These are phyloP conservation scores for Podospora conica DNA, from an alignment of 495 filamentous ascomycete genomes.

Conservation along the genomic window DNA sequence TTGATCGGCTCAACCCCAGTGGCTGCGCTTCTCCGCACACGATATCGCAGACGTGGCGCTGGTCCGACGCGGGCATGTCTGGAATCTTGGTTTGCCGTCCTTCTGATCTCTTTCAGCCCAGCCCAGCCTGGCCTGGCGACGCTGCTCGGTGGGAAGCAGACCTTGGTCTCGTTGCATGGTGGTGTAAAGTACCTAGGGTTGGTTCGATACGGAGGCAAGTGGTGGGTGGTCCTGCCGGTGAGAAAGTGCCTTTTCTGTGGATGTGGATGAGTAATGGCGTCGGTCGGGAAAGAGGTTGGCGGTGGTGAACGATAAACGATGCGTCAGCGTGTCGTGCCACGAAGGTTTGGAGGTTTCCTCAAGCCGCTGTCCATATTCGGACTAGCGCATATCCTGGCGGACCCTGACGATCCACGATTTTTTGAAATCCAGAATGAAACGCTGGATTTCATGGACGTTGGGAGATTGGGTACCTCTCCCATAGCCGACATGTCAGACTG, in stretches of 20 bases:
- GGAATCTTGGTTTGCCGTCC: too few species aligned
- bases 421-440: background rate
- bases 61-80: too few species aligned
- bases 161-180: too few species aligned
- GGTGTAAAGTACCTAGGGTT: too few species aligned
- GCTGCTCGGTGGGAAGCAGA: background rate
- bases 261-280: background rate
- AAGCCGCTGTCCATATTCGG: background rate
- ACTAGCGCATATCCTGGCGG: background rate
- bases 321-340: background rate
- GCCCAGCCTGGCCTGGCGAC: background rate
- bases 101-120: background rate
- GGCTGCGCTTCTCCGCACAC: too few species aligned
- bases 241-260: too few species aligned
- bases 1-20: background rate
- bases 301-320: background rate
- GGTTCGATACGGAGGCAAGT: background rate
- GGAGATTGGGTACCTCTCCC: too few species aligned
- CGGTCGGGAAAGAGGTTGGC: background rate
- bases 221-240: background rate
- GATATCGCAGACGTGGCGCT: too few species aligned
- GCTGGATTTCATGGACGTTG: background rate
- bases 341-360: background rate
- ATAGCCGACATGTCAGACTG: too few species aligned
- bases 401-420: background rate